Percentiles rank a stretch among this genome's conserved stretches.
These are phyloP conservation scores for Lachancea quebecensis DNA, from an alignment of 805 yeast genomes.

Conservation along the genomic window DNA sequence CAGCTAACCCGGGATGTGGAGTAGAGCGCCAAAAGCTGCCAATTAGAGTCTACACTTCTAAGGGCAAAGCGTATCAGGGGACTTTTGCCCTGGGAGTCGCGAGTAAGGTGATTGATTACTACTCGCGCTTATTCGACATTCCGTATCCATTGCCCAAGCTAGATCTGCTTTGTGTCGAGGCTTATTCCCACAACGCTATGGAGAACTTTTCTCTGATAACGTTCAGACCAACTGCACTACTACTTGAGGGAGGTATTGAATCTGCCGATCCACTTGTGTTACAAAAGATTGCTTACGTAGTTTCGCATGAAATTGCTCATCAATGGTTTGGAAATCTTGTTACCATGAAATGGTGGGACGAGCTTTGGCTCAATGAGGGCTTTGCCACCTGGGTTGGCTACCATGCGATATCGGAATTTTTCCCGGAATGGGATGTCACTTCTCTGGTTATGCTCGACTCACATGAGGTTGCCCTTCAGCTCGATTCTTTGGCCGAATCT, in stretches of 20 bases:
- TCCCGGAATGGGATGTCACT: conserved; percentile 79
- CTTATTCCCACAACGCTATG: conserved; percentile 82
- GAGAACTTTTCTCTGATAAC: conserved; percentile 84
- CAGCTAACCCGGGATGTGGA: conserved; percentile 11
- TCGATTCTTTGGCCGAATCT: conserved; percentile 54
- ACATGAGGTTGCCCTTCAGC: conserved; percentile 34
- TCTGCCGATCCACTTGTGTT: conserved; percentile 40
- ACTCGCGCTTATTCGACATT: conserved; percentile 58
- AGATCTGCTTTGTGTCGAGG: conserved; percentile 67
- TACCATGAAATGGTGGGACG: conserved; percentile 94
- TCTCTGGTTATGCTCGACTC: conserved; percentile 44
- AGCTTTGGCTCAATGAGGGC: conserved; percentile 78
- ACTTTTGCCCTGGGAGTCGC: conserved; percentile 57
- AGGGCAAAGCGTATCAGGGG: conserved; percentile 50
- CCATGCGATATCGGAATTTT: conserved; percentile 58
- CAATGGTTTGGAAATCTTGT: conserved; percentile 90
- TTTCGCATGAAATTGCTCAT: conserved; percentile 82
- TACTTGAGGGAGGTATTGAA: conserved; percentile 27
- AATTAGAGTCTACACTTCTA: conserved; percentile 59
- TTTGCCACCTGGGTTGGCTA: conserved; percentile 85
- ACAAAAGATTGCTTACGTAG: conserved; percentile 73
- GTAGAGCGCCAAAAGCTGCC: conserved; percentile 41
- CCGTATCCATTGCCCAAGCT: conserved; percentile 76
- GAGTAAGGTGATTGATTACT: conserved; percentile 57
- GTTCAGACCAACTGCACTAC: conserved; percentile 53